phyloP scores from a whole-genome alignment of 2,329 filamentous ascomycete species.

The Fusarium sp. region DNA sequence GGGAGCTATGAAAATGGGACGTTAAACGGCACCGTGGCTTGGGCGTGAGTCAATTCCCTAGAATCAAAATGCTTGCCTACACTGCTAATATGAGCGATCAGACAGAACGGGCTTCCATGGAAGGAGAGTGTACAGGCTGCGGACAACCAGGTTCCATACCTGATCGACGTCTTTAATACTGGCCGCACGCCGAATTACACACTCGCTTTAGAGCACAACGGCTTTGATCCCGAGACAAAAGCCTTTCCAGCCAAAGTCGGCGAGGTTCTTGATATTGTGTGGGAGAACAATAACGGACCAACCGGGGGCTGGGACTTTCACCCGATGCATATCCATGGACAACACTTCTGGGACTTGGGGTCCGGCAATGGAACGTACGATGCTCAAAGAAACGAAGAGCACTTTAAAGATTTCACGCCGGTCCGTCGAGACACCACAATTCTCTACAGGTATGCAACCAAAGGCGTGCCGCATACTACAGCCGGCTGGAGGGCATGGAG shows the following conservation, averaged over 20 bases:
- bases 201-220: slow-evolving; percentile 60
- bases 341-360: slow-evolving; percentile 26
- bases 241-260: slow-evolving; percentile 66
- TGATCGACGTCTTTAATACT: slow-evolving; percentile 28
- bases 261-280: slow-evolving; percentile 67
- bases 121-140: slow-evolving; percentile 29
- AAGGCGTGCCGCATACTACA: slow-evolving; percentile 53
- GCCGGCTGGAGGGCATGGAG: slow-evolving; percentile 73
- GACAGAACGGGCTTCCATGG: slow-evolving; percentile 28
- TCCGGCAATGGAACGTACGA: slow-evolving; percentile 27
- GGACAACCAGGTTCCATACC: slow-evolving; percentile 27
- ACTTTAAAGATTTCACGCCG: slow-evolving; percentile 24
- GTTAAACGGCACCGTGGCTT: slow-evolving; percentile 26
- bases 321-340: slow-evolving; percentile 25
- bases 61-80: rapidly evolving
- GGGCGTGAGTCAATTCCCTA: background rate
- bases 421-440: slow-evolving; percentile 46
- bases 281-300: slow-evolving; percentile 54
- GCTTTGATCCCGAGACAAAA: slow-evolving; percentile 64
- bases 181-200: slow-evolving; percentile 60
- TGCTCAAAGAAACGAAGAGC: slow-evolving; percentile 9
- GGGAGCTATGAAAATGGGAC: slow-evolving; percentile 39
- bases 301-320: slow-evolving; percentile 46
- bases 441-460: slow-evolving; percentile 64
- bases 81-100: background rate